Conservation (phyloP, 1,284 basidiomycete genomes). For the Coriolopsis trogii region DNA sequence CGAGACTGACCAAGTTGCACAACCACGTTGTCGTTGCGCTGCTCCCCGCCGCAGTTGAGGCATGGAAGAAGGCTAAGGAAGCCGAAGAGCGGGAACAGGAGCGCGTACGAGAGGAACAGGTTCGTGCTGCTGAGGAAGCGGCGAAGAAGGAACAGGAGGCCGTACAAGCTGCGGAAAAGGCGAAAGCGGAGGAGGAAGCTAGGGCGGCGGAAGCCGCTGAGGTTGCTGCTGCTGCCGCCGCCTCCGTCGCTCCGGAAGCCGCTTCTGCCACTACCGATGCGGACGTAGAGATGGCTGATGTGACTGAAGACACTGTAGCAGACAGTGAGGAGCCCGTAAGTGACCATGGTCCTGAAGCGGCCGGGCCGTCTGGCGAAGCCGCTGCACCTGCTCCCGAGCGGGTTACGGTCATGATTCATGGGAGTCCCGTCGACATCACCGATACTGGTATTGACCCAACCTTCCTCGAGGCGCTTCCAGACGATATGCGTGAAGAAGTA, state of each 20-base stretch:
- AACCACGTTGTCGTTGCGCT: constrained; percentile 81
- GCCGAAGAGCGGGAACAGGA: constrained; percentile 50
- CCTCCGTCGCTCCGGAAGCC: constrained; percentile 26
- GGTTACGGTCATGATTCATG: constrained; percentile 88
- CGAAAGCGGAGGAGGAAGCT: constrained; percentile 31
- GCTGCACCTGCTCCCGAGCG: constrained; percentile 50
- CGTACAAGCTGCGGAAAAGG: constrained; percentile 32
- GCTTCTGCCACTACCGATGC: constrained; percentile 28
- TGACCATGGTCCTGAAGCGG: constrained; percentile 14
- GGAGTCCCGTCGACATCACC: constrained; percentile 95
- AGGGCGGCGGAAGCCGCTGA: constrained; percentile 24
- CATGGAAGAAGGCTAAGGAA: constrained; percentile 49
- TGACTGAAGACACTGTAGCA: constrained; percentile 20
- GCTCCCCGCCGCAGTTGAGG: constrained; percentile 79
- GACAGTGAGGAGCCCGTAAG: constrained; percentile 28
- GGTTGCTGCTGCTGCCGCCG: constrained; percentile 32
- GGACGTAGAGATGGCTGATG: constrained; percentile 50
- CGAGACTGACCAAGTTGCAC: constrained; percentile 68
- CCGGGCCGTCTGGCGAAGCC: constrained; percentile 28
- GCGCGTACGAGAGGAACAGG: constrained; percentile 43
- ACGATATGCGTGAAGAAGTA: constrained; percentile 99
- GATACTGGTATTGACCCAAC: constrained; percentile 98
- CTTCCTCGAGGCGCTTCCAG: constrained; percentile 96
- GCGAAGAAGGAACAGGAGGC: constrained; percentile 29
- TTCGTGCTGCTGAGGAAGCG: constrained; percentile 38